Conservation (phyloP, 2,329 filamentous ascomycete species). For the Biscogniauxia mediterranea region DNA sequence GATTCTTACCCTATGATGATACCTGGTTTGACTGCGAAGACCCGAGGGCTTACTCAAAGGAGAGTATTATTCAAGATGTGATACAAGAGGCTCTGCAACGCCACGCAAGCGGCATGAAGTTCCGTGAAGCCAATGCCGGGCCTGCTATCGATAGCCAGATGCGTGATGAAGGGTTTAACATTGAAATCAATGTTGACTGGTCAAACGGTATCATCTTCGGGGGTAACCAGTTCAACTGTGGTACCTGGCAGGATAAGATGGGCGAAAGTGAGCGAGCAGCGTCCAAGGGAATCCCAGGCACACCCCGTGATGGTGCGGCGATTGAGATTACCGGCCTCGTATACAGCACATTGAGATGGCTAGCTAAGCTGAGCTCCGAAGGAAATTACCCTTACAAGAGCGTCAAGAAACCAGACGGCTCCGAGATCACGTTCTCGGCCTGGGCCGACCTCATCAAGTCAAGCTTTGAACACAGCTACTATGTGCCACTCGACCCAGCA, state of each 20-base stretch:
- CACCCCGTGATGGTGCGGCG: conserved; percentile 92
- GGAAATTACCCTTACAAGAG: conserved; percentile 72
- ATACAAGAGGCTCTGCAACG: conserved; percentile 92
- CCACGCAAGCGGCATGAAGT: conserved; percentile 87
- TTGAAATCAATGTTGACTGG: conserved; percentile 91
- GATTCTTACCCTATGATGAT: conserved; percentile 94
- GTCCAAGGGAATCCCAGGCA: conserved; percentile 91
- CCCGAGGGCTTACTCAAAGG: conserved; percentile 76
- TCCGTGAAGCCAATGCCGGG: conserved; percentile 92
- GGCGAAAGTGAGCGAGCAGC: conserved; percentile 90
- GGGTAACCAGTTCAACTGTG: conserved; percentile 91
- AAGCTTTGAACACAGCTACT: conserved; percentile 93
- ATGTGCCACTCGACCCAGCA: conserved; percentile 66
- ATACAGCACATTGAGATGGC: conserved; percentile 86
- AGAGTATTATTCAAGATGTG: conserved; percentile 81
- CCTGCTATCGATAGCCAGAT: conserved; percentile 88
- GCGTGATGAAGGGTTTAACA: conserved; percentile 87
- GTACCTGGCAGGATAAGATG: conserved; percentile 99
- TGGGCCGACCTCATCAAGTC: conserved; percentile 80
- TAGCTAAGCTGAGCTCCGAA: conserved; percentile 62
- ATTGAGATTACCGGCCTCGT: conserved; percentile 92
- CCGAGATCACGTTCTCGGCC: conserved; percentile 64
- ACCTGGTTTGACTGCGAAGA: conserved; percentile 88
- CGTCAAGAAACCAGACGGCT: conserved; percentile 64
- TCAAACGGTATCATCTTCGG: conserved; percentile 86